A percentile compares a stretch with the other conserved stretches of the same genome.
Conservation (phyloP, 352 stramenopile species). For the Phytophthora fragariae region DNA sequence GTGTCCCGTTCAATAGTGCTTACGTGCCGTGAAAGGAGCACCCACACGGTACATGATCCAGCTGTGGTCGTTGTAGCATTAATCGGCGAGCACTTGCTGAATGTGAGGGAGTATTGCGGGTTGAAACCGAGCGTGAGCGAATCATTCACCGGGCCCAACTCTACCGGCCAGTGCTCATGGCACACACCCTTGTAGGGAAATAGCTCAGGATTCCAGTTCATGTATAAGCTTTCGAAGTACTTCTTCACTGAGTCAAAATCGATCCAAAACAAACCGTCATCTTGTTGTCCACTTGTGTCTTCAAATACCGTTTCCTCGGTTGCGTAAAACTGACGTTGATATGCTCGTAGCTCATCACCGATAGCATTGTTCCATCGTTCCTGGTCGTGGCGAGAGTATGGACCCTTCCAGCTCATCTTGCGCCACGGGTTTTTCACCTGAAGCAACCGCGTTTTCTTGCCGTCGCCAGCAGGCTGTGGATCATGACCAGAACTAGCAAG, state of each 20-base stretch:
- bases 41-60: constrained; percentile 81
- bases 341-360: constrained; percentile 64
- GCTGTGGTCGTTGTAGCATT: constrained; percentile 19
- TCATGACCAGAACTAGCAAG: constrained; percentile 68
- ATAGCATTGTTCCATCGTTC: constrained; percentile 60
- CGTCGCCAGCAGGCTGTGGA: constrained; percentile 20
- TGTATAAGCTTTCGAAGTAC: constrained; percentile 95
- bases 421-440: constrained; percentile 98
- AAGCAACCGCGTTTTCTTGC: constrained; percentile 78
- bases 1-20: constrained; percentile 75
- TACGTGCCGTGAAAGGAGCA: constrained; percentile 94
- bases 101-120: constrained; percentile 92
- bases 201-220: constrained; percentile 96
- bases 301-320: constrained; percentile 23
- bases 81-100: constrained; percentile 40
- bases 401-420: constrained; percentile 86
- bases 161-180: constrained; percentile 87
- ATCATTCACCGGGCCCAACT: constrained; percentile 89
- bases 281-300: constrained; percentile 36
- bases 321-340: constrained; percentile 64
- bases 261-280: constrained; percentile 98
- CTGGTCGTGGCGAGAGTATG: constrained; percentile 79
- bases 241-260: constrained; percentile 92
- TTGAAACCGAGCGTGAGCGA: constrained; percentile 94
- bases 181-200: constrained; percentile 87